Evolutionary conservation across 2,329 filamentous ascomycete genomes (phyloP).

Genomic region (Claviceps monticola): DNA sequence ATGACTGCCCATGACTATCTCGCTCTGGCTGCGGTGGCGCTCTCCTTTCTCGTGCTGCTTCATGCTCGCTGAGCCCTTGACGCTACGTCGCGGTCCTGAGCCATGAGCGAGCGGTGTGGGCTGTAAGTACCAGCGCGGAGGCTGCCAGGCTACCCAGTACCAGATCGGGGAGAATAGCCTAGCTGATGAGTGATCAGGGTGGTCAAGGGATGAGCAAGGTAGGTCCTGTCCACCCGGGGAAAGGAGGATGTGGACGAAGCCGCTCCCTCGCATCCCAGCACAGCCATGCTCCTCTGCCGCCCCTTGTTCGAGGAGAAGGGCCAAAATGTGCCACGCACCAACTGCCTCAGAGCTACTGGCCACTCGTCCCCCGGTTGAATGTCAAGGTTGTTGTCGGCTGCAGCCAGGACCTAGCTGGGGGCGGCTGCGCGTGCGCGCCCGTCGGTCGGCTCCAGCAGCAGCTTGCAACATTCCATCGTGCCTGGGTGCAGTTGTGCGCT

Average conservation of each 20-base stretch:
- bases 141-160: neutral
- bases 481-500: neutral
- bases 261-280: slow-evolving; percentile 4
- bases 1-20: slow-evolving; percentile 1
- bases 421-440: slow-evolving; percentile 2
- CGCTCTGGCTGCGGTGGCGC: neutral
- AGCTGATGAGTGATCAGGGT: neutral
- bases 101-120: slow-evolving; percentile 22
- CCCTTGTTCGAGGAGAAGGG: slow-evolving; percentile 2
- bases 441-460: slow-evolving; percentile 3
- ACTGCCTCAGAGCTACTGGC: neutral
- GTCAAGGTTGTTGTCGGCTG: slow-evolving; percentile 3
- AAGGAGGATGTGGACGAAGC: neutral
- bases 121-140: slow-evolving; percentile 1
- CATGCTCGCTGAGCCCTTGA: slow-evolving; percentile 1
- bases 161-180: neutral
- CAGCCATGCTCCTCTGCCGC: slow-evolving; percentile 7
- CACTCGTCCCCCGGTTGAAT: slow-evolving; percentile 1
- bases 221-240: neutral
- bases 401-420: slow-evolving; percentile 3
- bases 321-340: neutral
- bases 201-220: neutral
- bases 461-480: neutral
- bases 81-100: neutral
- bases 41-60: slow-evolving; percentile 1